A percentile compares a stretch with the other conserved stretches of the same genome.
Conservation (phyloP, 345 rosid genomes). For the Eucalyptus sp. region DNA sequence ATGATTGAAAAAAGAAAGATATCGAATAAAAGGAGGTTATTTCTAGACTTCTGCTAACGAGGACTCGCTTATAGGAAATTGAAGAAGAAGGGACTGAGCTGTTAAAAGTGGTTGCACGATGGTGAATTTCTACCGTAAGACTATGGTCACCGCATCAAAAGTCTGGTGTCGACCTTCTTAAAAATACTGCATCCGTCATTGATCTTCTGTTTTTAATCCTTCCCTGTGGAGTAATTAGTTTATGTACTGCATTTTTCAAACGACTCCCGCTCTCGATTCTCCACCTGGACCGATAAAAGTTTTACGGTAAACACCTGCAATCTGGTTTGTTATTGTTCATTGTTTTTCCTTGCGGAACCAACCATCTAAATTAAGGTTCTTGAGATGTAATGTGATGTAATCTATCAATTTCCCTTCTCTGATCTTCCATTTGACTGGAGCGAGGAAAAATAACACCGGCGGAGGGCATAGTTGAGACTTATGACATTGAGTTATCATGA, state of each 20-base stretch:
- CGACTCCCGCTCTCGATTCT: background rate
- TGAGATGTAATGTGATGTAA: background rate
- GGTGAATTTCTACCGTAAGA: background rate
- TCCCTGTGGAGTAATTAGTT: background rate
- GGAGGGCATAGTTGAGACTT: background rate
- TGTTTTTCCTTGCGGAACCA: background rate
- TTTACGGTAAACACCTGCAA: background rate
- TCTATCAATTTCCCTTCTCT: background rate
- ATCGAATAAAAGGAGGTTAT: background rate
- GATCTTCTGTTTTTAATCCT: background rate
- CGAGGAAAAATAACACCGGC: background rate
- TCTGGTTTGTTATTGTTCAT: background rate
- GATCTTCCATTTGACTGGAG: background rate
- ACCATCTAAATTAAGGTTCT: background rate
- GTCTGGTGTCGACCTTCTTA: background rate
- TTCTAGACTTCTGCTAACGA: background rate
- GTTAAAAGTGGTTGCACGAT: rapidly evolving
- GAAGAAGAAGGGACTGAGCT: background rate
- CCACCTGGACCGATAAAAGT: background rate
- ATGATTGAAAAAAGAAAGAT: background rate
- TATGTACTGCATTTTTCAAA: background rate
- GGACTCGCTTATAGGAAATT: background rate
- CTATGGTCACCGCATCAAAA: background rate
- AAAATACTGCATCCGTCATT: background rate
- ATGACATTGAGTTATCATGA: background rate